Evolutionary conservation across 148 eudicot genomes (phyloP).

Genomic region (Silene conica): DNA sequence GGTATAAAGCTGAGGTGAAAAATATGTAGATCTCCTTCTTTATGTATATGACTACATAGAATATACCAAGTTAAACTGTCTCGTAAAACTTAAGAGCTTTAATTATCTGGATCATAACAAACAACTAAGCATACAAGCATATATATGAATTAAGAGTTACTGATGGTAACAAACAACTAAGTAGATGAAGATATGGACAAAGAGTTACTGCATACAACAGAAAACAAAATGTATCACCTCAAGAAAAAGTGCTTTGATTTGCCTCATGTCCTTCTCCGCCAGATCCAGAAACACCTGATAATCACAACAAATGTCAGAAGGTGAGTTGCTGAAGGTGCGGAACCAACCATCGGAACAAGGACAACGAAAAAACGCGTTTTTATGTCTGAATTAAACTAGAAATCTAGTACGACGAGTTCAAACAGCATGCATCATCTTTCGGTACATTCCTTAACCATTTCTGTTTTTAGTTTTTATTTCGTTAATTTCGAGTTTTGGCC

Average conservation of each 20-base stretch:
- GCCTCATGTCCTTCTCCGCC: constrained; percentile 77
- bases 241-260: constrained; percentile 72
- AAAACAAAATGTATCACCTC: constrained; percentile 57
- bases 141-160: background rate
- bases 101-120: constrained; percentile 5
- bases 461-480: background rate
- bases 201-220: background rate
- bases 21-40: background rate
- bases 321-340: background rate
- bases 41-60: background rate
- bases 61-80: background rate
- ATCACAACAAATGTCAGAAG: constrained; percentile 12
- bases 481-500: background rate
- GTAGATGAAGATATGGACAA: background rate
- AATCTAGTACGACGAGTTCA: background rate
- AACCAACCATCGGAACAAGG: background rate
- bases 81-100: background rate
- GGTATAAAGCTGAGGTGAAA: background rate
- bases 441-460: background rate
- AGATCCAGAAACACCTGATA: constrained; percentile 81
- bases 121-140: background rate
- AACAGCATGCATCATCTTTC: background rate
- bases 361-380: background rate
- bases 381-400: background rate
- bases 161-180: constrained; percentile 8